Evolutionary conservation across 345 rosid species (phyloP), one percentile per base, ranked within the genome.

Genomic region (Eutrema yunnanense): DNA sequence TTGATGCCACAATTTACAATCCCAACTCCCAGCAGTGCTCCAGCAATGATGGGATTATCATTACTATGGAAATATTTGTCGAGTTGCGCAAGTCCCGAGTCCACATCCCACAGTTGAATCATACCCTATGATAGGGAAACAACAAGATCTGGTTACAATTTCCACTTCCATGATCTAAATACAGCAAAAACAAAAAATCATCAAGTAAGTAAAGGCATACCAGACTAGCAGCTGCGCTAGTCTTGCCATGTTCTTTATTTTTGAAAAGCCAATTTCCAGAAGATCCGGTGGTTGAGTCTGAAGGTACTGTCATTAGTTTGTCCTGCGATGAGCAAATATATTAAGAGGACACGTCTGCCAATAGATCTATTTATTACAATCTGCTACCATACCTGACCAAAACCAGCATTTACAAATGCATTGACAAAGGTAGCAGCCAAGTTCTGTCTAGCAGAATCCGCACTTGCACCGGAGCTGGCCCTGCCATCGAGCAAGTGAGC

Each of bases 371-470:
- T 9, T 22, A 27, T 37, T 27, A 43, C 50, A 53, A 65, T 38
- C 32, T 69, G 59, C 10, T 40, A 64, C 14, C 63, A 74, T 81
- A 94, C 98, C 97, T 92, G 96, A 22, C 96, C 92, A 77, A 96
- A 96, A 34, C 99, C 98, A 37, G 97, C 97, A 87, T 96, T 96
- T n/a, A 96, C 98, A 78, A 96, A 92, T 32, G 99, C 97, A 76
- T 96, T 96, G 34, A 92, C 99, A 77, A 96, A 96, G 51, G 98
- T 92, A 46, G 97, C 97, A 78, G 98, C 98, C 83, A 96, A 82
- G 72, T 92, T 96, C 73, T 96, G 97, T 68, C 96, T 84, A 55
- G 99, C 97, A 43, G 98, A 96, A 87, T 96, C 98, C 73, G 80
- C 92, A 62, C 82, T 88, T 52, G 89, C 87, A 71, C 92, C 85